Percentiles rank a stretch among this genome's conserved stretches.
These are phyloP conservation scores for Rauvolfia tetraphylla DNA, from an alignment of 257 asterid genomes.

Conservation along the genomic window DNA sequence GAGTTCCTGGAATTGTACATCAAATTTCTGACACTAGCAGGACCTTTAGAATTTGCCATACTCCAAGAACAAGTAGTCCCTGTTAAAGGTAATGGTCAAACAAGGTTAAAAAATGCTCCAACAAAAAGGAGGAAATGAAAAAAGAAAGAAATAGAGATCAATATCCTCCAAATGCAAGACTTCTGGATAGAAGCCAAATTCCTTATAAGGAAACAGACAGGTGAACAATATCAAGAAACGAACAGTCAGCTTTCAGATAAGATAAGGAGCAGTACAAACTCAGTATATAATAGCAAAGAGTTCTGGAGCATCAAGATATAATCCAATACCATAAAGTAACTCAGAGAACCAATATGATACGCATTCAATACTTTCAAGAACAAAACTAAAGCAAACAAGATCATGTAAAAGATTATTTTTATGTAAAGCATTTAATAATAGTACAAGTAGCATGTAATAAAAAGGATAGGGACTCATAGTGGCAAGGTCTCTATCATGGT, in stretches of 20 bases:
- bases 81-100: conserved; percentile 18
- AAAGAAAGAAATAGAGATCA: neutral
- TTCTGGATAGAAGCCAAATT: neutral
- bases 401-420: neutral
- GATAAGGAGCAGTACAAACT: neutral
- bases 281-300: neutral
- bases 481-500: too few relatives aligned
- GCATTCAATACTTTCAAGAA: neutral
- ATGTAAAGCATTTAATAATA: neutral
- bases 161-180: neutral
- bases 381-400: neutral
- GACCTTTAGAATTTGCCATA: conserved; percentile 64
- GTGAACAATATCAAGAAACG: neutral
- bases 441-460: neutral
- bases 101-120: neutral
- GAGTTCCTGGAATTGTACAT: conserved; percentile 63
- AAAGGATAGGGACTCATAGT: neutral
- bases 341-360: neutral
- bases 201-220: neutral
- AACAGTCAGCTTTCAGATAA: neutral
- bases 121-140: neutral
- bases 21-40: conserved; percentile 63
- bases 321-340: neutral
- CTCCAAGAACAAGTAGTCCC: conserved; percentile 37
- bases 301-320: neutral